Evolutionary conservation across 1,284 basidiomycete species (phyloP), one percentile per base, ranked within the genome.

Genomic region (Hymenochaete sp.): DNA sequence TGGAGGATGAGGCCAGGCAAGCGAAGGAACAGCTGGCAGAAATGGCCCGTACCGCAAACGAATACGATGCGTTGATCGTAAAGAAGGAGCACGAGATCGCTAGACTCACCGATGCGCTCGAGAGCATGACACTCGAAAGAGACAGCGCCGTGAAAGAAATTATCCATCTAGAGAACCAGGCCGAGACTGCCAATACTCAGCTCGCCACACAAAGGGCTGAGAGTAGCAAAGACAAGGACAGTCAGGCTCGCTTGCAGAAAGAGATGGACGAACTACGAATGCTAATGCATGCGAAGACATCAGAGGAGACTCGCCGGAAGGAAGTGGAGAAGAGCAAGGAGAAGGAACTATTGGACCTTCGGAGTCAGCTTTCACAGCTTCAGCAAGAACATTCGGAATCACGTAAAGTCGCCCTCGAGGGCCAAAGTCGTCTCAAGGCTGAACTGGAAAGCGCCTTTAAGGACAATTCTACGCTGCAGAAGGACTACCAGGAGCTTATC

Each of bases 281-380:
- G 16, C 63, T 89, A 14, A 79, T 96, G 69, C 81, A 83, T 44
- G 84, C 87, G 4, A 95, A 93, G 64, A 77, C 81, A 1, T 84
- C 80, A 16, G 93, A 96, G 59, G 92, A 93, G 57, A 82, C 77
- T 26, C 82, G 84, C 47, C 78, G 87, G 19, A 77, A 74, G 40
- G 89, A 96, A 60, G 86, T 80, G 1, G 89, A 92, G 62, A 84
- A 83, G 61, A 87, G 86, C 64, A 88, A 84, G 58, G 92, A 95
- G 54, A 74, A 80, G 36, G 93, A 98, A 61, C 75, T 96, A 14
- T 62, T 66, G 1, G 71, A 78, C 22, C 67, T 97, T 8, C 82
- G 93, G n/a, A 62, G 63, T 8, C 82, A 92, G 57, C 75, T 77
- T 27, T 58, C 62, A 27, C 67, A 68, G 36, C 62, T 86, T 29